A percentile compares a stretch with the other conserved stretches of the same genome.
These are phyloP conservation scores for Cryptosporidium parvum DNA, from an alignment of 169 alveolate genomes.

Conservation along the genomic window DNA sequence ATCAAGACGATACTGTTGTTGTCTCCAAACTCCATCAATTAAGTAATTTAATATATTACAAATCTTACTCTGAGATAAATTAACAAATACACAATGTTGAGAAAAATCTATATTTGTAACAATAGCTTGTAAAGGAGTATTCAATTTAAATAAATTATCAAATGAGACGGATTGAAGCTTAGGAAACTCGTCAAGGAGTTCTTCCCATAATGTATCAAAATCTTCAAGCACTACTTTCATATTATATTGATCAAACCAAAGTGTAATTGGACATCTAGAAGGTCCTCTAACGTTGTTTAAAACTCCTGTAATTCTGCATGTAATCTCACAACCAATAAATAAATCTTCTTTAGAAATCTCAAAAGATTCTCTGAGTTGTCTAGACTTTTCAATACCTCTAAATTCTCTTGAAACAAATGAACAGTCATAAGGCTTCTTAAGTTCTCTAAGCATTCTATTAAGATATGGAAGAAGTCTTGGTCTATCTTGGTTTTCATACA, in stretches of 20 bases:
- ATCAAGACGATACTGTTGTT: constrained; percentile 38
- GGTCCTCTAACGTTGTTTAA: constrained; percentile 19
- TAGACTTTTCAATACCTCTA: constrained; percentile 58
- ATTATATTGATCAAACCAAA: constrained; percentile 67
- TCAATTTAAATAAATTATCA: constrained; percentile 8
- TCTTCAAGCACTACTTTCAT: constrained; percentile 65
- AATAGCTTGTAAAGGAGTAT: constrained; percentile 51
- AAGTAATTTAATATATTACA: constrained; percentile 42
- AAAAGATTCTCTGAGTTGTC: constrained; percentile 48
- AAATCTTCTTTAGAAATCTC: constrained; percentile 52
- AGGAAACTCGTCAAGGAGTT: constrained; percentile 61
- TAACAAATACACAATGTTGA: constrained; percentile 61
- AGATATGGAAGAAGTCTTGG: constrained; percentile 66
- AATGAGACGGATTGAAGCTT: constrained; percentile 13
- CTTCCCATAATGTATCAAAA: constrained; percentile 63
- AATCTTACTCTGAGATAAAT: constrained; percentile 45
- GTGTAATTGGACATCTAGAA: constrained; percentile 34
- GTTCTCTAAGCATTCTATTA: constrained; percentile 57
- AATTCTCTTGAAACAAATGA: constrained; percentile 24
- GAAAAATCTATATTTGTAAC: constrained; percentile 58
- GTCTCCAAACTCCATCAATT: constrained; percentile 63
- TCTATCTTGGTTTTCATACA: constrained; percentile 66
- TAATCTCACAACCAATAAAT: constrained; percentile 68
- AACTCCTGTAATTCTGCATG: constrained; percentile 50
- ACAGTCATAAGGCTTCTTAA: constrained; percentile 58